These are phyloP conservation scores for Kondoa subrosea DNA, from an alignment of 768 basidiomycete genomes.

Conservation along the genomic window DNA sequence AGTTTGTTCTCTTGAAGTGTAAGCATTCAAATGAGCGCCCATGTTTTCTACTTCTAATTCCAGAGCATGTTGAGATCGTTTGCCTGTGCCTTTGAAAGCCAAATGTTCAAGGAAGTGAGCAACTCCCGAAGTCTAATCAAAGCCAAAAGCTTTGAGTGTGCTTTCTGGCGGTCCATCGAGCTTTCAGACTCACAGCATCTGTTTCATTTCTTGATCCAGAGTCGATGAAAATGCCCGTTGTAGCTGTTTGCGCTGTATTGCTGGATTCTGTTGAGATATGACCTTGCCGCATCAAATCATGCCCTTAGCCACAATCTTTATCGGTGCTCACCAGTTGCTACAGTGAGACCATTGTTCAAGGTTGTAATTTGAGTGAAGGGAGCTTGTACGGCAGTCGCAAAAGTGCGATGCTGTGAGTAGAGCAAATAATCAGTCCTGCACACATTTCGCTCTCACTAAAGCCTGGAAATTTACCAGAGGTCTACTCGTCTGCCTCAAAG, in stretches of 20 bases:
- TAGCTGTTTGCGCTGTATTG: conserved; percentile 67
- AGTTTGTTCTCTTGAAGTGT: conserved; percentile 96
- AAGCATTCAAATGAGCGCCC: conserved; percentile 92
- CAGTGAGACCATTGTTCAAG: conserved; percentile 81
- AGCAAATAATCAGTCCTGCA: background rate
- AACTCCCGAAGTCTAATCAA: conserved; percentile 59
- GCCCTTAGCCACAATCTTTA: conserved; percentile 28
- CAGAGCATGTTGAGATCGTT: conserved; percentile 69
- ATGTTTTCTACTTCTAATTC: conserved; percentile 97
- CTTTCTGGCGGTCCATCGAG: background rate
- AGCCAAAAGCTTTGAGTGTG: background rate
- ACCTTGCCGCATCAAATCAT: background rate
- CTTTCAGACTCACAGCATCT: conserved; percentile 37
- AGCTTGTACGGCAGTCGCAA: background rate
- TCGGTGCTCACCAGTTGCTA: conserved; percentile 63
- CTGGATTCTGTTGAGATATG: conserved; percentile 21
- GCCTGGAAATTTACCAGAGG: no score
- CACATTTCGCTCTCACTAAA: no score
- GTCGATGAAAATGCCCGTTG: conserved; percentile 96
- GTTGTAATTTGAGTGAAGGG: conserved; percentile 83
- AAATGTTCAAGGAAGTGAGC: conserved; percentile 98
- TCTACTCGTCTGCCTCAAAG: background rate
- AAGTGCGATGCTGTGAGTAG: background rate
- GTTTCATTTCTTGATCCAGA: conserved; percentile 95
- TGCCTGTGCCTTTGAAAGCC: conserved; percentile 91